These are phyloP conservation scores for Melaleuca quinquenervia DNA, from an alignment of 345 rosid species.

Conservation along the genomic window DNA sequence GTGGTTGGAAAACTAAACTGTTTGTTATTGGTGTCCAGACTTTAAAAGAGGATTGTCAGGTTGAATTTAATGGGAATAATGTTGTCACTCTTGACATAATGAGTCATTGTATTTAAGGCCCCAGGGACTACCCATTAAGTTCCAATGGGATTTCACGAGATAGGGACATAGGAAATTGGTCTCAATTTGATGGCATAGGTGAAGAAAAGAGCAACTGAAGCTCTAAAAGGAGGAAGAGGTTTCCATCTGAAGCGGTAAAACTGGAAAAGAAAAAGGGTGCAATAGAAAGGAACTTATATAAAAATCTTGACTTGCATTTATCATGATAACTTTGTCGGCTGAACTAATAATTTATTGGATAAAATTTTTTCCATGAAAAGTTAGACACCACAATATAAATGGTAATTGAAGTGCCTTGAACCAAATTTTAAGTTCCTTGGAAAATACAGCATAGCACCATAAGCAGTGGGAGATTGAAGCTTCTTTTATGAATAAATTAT, in stretches of 20 bases:
- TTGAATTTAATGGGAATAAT: neutral
- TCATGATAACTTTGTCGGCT: neutral
- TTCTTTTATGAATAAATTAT: neutral
- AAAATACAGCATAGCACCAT: neutral
- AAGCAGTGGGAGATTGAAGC: neutral
- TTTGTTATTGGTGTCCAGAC: neutral
- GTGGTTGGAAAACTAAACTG: neutral
- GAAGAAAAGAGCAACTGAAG: neutral
- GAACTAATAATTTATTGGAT: neutral
- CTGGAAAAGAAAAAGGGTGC: neutral
- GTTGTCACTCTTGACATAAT: neutral
- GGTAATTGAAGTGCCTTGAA: neutral
- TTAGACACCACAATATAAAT: neutral
- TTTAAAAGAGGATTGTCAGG: neutral
- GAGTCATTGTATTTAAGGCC: neutral
- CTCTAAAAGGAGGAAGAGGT: neutral
- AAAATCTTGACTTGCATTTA: neutral
- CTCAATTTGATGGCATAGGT: neutral
- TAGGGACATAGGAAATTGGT: neutral
- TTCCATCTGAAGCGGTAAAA: neutral
- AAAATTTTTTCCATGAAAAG: neutral
- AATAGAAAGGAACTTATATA: neutral
- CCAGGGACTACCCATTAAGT: neutral
- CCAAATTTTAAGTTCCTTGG: neutral
- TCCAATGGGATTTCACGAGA: neutral